phyloP scores from a whole-genome alignment of 768 basidiomycete species.

The Collybia mongolica region DNA sequence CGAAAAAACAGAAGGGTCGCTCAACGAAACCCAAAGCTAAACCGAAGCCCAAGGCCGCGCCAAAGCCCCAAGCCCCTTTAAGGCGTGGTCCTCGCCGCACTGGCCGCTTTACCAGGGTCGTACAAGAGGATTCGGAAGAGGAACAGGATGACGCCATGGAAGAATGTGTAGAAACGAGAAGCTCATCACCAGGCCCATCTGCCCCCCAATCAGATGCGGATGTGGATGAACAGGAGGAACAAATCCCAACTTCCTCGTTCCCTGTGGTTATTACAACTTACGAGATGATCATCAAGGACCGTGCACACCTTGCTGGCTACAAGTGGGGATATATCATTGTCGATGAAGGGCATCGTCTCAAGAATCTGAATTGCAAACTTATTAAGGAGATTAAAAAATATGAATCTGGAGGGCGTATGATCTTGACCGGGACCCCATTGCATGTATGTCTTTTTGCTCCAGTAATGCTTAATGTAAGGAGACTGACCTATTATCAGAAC shows the following conservation, averaged over 20 bases:
- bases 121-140: conserved; percentile 14
- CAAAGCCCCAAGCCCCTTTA: conserved; percentile 6
- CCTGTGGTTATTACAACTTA: conserved; percentile 91
- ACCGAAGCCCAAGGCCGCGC: conserved; percentile 6
- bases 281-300: conserved; percentile 89
- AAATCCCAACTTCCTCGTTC: conserved; percentile 36
- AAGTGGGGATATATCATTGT: conserved; percentile 93
- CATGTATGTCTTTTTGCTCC: conserved; percentile 50
- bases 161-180: conserved; percentile 13
- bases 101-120: conserved; percentile 14
- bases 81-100: conserved; percentile 8
- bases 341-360: conserved; percentile 92
- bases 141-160: conserved; percentile 15
- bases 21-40: conserved; percentile 16
- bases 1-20: conserved; percentile 9
- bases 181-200: conserved; percentile 55
- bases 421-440: conserved; percentile 93
- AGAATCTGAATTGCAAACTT: conserved; percentile 90
- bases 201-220: conserved; percentile 39
- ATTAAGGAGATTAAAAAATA: conserved; percentile 91
- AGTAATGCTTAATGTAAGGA: background rate
- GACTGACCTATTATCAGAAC: conserved; percentile 57
- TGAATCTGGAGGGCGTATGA: conserved; percentile 80
- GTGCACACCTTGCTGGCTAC: conserved; percentile 57
- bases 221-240: conserved; percentile 13